Conservation (phyloP, 305 asterid genomes). For the Nicotiana rustica region DNA sequence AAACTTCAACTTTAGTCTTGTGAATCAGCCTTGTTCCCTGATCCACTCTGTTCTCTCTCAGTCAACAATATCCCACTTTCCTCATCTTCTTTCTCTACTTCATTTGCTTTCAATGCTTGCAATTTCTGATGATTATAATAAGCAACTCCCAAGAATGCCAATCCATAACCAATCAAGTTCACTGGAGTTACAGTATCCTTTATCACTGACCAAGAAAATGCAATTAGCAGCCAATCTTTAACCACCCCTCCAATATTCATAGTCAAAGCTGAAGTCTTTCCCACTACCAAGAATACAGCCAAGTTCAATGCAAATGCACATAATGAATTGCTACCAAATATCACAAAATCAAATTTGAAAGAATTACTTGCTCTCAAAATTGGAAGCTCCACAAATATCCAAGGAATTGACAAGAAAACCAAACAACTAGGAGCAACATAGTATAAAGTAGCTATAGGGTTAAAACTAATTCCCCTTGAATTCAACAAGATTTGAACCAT, state of each 20-base stretch:
- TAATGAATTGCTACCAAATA: constrained; percentile 69
- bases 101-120: constrained; percentile 73
- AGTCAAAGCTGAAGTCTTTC: constrained; percentile 78
- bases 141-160: constrained; percentile 75
- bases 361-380: constrained; percentile 40
- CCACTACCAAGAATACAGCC: constrained; percentile 74
- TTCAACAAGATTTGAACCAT: constrained; percentile 74
- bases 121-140: constrained; percentile 69
- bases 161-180: constrained; percentile 69
- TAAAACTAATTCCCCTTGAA: constrained; percentile 65
- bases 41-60: constrained; percentile 49
- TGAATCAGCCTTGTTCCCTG: constrained; percentile 56
- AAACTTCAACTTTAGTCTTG: constrained; percentile 47
- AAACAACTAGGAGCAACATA: constrained; percentile 79
- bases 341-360: constrained; percentile 54
- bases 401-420: constrained; percentile 62
- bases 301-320: constrained; percentile 76
- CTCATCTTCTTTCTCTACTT: constrained; percentile 58
- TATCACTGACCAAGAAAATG: constrained; percentile 83
- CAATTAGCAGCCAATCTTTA: constrained; percentile 76
- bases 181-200: constrained; percentile 73
- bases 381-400: constrained; percentile 69
- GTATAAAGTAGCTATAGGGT: constrained; percentile 73
- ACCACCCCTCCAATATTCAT: constrained; percentile 85
- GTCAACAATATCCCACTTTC: constrained; percentile 57